Conservation (phyloP, 306 rosid species). For the Gastrolobium villosum region DNA sequence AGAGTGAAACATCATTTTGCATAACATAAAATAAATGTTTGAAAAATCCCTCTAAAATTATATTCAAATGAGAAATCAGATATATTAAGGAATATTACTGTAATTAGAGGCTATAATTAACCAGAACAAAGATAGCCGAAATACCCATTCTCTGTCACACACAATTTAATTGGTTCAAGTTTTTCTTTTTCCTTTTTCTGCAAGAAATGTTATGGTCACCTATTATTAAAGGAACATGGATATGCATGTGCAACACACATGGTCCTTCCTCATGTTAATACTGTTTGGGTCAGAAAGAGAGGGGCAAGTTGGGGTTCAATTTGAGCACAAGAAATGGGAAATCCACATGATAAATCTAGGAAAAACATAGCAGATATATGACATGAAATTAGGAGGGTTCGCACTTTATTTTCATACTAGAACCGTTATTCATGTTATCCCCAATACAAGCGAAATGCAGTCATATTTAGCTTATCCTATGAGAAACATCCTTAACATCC, state of each 20-base stretch:
- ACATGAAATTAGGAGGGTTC: constrained; percentile 37
- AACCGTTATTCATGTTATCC: constrained; percentile 42
- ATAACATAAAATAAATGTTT: constrained; percentile 34
- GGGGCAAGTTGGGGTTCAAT: constrained; percentile 47
- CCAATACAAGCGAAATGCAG: constrained; percentile 41
- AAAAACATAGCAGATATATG: constrained; percentile 25
- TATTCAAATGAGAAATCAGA: constrained; percentile 29
- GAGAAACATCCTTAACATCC: background rate
- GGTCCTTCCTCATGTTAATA: constrained; percentile 49
- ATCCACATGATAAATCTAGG: constrained; percentile 44
- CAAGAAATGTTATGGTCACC: constrained; percentile 32
- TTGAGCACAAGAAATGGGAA: constrained; percentile 36
- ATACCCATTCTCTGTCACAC: constrained; percentile 75
- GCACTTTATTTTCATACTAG: constrained; percentile 31
- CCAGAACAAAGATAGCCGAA: constrained; percentile 41
- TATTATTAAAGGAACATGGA: constrained; percentile 47
- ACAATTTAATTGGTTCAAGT: constrained; percentile 1
- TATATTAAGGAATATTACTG: background rate
- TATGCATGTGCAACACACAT: constrained; percentile 66
- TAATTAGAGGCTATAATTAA: constrained; percentile 13
- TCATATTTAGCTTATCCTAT: constrained; percentile 22
- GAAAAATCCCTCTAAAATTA: constrained; percentile 35
- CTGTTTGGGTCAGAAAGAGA: constrained; percentile 44
- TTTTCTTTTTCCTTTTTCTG: background rate
- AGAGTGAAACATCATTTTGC: constrained; percentile 12